Evolutionary conservation across 73 alveolate genomes (phyloP).

Genomic region (Paramecium bursaria): DNA sequence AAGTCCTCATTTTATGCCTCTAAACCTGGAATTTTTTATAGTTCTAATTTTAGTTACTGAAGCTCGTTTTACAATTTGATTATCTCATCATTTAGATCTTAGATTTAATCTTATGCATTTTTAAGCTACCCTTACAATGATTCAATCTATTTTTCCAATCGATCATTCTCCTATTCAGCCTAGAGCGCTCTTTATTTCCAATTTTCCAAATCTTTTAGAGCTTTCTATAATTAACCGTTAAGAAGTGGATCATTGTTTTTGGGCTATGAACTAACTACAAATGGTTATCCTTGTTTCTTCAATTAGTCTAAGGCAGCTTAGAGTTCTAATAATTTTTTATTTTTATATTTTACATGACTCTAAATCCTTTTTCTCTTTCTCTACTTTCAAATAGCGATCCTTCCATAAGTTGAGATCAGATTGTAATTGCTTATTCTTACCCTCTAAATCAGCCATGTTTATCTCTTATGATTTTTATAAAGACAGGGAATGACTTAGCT

Average conservation of each 20-base stretch:
- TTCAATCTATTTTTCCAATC: constrained; percentile 8
- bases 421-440: neutral
- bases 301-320: neutral
- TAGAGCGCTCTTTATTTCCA: constrained; percentile 45
- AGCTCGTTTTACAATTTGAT: neutral
- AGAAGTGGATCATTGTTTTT: neutral
- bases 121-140: constrained; percentile 12
- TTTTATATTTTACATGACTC: constrained; percentile 3
- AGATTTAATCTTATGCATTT: neutral
- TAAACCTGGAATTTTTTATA: too few species aligned
- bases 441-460: neutral
- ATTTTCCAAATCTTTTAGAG: constrained; percentile 38
- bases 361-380: constrained; percentile 39
- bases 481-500: neutral
- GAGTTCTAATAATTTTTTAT: constrained; percentile 12
- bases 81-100: constrained; percentile 35
- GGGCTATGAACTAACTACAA: too few species aligned
- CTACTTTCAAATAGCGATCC: constrained; percentile 45
- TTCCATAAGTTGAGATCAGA: constrained; percentile 32
- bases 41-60: constrained; percentile 4
- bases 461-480: neutral
- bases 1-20: too few species aligned
- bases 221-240: neutral
- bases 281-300: too few species aligned
- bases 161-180: neutral